Percentiles rank a stretch among this genome's conserved stretches.
These are phyloP conservation scores for Sambucus nigra DNA, from an alignment of 129 eudicot genomes.

Conservation along the genomic window DNA sequence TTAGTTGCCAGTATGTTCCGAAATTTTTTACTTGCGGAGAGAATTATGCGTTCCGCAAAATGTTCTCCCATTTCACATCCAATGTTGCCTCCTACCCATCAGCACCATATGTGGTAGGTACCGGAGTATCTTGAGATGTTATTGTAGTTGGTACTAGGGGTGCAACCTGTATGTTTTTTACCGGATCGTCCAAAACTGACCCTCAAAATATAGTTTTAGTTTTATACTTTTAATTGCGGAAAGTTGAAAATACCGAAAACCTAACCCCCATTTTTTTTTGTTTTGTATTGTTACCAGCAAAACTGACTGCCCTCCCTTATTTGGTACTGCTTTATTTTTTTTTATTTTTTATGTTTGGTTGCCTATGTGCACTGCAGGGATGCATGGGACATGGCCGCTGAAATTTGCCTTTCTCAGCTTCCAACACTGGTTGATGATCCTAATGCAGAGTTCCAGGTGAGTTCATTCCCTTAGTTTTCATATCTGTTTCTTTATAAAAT, in stretches of 20 bases:
- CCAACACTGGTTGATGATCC: conserved; percentile 79
- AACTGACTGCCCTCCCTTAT: background rate
- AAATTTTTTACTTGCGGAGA: conserved; percentile 90
- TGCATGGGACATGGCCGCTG: conserved; percentile 99
- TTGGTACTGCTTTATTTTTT: conserved; percentile 5
- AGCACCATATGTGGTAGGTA: conserved; percentile 94
- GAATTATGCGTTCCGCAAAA: conserved; percentile 96
- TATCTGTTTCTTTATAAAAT: background rate
- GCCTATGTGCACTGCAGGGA: conserved; percentile 61
- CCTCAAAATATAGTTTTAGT: no score
- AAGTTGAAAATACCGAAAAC: background rate
- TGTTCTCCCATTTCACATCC: conserved; percentile 96
- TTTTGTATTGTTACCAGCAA: background rate
- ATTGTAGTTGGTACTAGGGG: background rate
- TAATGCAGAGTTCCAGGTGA: conserved; percentile 85
- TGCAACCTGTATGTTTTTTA: no score
- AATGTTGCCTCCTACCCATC: conserved; percentile 92
- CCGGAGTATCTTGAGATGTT: background rate
- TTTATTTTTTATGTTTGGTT: conserved; percentile 7
- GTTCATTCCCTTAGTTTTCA: no score
- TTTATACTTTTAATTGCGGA: background rate
- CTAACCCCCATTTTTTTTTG: background rate
- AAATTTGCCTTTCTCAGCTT: conserved; percentile 92
- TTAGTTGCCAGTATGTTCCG: conserved; percentile 94
- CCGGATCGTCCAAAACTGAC: no score